Conservation (phyloP, 805 yeast genomes). For the Lachancea meyersii region DNA sequence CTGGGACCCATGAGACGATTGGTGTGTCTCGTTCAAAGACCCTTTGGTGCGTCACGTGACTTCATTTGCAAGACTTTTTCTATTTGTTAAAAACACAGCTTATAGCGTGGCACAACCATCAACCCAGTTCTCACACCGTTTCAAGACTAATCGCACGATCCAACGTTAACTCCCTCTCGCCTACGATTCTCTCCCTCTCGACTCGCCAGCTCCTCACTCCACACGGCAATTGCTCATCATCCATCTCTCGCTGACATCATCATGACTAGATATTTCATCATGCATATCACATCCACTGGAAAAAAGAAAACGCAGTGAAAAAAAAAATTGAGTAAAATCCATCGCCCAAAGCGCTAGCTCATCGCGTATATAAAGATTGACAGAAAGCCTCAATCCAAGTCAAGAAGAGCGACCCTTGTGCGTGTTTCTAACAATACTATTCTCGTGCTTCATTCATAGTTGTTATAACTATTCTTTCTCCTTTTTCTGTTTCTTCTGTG, state of each 20-base stretch:
- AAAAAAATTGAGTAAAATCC: conserved; percentile 1
- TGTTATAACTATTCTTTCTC: background rate
- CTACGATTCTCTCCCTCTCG: too few species aligned
- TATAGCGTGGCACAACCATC: too few species aligned
- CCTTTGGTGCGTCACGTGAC: too few species aligned
- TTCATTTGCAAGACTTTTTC: too few species aligned
- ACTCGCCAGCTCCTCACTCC: too few species aligned
- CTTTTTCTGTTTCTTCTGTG: conserved; percentile 6
- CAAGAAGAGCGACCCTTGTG: background rate
- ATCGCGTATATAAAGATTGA: background rate
- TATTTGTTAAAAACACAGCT: too few species aligned
- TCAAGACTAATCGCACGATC: too few species aligned
- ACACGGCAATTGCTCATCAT: too few species aligned
- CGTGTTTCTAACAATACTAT: background rate
- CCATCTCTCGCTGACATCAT: background rate
- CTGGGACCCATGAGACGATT: too few species aligned
- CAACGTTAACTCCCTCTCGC: too few species aligned
- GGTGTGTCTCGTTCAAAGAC: too few species aligned
- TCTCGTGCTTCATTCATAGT: background rate
- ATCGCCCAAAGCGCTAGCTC: background rate
- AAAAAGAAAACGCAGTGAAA: background rate
- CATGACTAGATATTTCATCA: background rate
- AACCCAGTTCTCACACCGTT: too few species aligned
- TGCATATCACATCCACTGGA: background rate
- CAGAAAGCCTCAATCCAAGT: background rate